Base-by-base conservation (phyloP, 2,329 filamentous ascomycete species). In the Cercospora beticola region DNA sequence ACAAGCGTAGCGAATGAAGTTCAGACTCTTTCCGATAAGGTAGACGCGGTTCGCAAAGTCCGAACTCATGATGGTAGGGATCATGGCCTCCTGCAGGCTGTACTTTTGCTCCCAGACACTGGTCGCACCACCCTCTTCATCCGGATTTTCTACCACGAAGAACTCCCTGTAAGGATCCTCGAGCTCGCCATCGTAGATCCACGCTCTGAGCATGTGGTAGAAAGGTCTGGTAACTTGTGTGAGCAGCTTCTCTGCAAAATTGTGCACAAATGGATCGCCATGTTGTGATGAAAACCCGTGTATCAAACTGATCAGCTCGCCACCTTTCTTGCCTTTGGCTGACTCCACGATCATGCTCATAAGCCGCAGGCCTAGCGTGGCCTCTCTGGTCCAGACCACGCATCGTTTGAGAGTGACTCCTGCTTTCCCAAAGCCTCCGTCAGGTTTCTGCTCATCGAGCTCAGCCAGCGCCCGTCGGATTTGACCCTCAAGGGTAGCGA, bases 91-190 rank as follows among this genome's bases (percentile, higher is more conserved):
- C 74, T 92, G 90, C 46, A 97, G 85, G 76, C 92, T 91, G 81
- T 97, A 99, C 79, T 98, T 98, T 80, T 97, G 93, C 79, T 98
- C 94, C 95, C 95, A 99, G 1, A 98, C 94, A 73, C 94, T 97
- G 43, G 91, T 94, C 16, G 92, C 91, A 26, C 88, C 90, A 31
- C 82, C 81, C 60, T 83, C 83, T 21, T 83, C 81, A 5, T 87
- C 85, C 63, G 89, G 87, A 74, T 94, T 92, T 78, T 97, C 93
- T 21, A 89, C 89, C 21, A 99, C 94, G 75, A 99, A 98, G 81
- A 99, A 99, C 77, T 99, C 95, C 66, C 89, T 86, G 76, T 94
- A 97, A 0, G 96, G 95, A 79, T 99, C 95, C n/a, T 92, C 93
- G 14, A 99, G 86, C 82, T 99, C 96, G 69, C 95, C 95, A 76